Conservation (phyloP, 2,329 filamentous ascomycete species). For the Colletotrichum liaoningense region DNA sequence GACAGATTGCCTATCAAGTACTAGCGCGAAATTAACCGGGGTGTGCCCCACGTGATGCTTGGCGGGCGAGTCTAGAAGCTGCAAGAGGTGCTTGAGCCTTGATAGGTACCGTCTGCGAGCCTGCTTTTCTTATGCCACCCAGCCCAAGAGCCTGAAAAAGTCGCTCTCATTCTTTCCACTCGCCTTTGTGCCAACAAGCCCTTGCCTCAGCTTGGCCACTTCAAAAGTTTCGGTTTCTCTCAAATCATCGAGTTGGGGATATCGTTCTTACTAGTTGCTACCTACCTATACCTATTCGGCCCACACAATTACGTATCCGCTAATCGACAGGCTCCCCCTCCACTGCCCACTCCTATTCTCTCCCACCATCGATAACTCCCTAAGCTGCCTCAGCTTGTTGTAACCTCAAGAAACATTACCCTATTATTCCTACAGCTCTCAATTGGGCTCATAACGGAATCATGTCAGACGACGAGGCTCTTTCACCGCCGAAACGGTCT, state of each 20-base stretch:
- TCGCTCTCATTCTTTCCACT: neutral
- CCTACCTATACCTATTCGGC: neutral
- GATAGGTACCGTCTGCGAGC: conserved; percentile 5
- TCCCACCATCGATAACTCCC: conserved; percentile 24
- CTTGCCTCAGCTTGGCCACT: conserved; percentile 1
- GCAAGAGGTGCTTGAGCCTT: neutral
- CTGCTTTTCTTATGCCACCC: conserved; percentile 5
- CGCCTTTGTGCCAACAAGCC: conserved; percentile 15
- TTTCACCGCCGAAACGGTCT: conserved; percentile 53
- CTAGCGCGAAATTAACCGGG: conserved; percentile 27
- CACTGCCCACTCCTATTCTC: conserved; percentile 32
- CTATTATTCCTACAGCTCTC: neutral
- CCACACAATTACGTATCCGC: conserved; percentile 35
- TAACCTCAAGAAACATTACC: conserved; percentile 2
- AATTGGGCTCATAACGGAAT: neutral
- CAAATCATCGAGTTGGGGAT: conserved; percentile 14
- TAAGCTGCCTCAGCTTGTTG: conserved; percentile 6
- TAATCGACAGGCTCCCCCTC: conserved; percentile 34
- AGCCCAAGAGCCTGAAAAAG: conserved; percentile 22
- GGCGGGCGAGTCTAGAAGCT: conserved; percentile 18
- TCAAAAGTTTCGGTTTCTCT: neutral
- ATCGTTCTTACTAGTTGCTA: neutral
- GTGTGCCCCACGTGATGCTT: conserved; percentile 34
- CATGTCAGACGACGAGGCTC: conserved; percentile 50
- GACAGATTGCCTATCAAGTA: conserved; percentile 20